Evolutionary conservation across 225 moss, liverwort and hornwort genomes (phyloP).

Genomic region (Bryoerythrophyllum caledonicum): DNA sequence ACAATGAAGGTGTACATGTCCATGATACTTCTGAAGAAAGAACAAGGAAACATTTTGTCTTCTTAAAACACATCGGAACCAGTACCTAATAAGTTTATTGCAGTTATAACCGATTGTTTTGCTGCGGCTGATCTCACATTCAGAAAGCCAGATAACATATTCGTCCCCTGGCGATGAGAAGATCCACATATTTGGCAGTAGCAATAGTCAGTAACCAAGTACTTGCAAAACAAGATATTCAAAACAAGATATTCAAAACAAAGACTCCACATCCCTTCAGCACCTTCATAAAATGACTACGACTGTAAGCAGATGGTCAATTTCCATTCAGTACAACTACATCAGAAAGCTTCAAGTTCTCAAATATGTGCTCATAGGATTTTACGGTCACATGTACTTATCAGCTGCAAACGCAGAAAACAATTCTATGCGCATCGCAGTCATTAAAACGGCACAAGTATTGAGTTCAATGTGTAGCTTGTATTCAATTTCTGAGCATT

Average conservation of each 20-base stretch:
- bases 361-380: background rate
- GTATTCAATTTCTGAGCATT: slow-evolving; percentile 1
- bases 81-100: slow-evolving; percentile 87
- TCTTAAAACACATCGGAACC: background rate
- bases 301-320: background rate
- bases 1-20: background rate
- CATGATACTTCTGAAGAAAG: slow-evolving; percentile 19
- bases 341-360: background rate
- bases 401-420: slow-evolving; percentile 12
- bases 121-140: slow-evolving; percentile 89
- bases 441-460: slow-evolving; percentile 10
- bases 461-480: background rate
- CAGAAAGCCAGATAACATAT: slow-evolving; percentile 92
- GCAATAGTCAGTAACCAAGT: slow-evolving; percentile 1
- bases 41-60: background rate
- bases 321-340: slow-evolving; percentile 7
- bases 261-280: slow-evolving; percentile 11
- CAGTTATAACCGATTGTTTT: slow-evolving; percentile 97
- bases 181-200: slow-evolving; percentile 19
- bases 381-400: background rate
- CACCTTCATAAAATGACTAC: background rate
- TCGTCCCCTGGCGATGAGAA: slow-evolving; percentile 72
- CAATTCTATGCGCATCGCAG: background rate
- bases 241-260: slow-evolving; percentile 15
- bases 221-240: slow-evolving; percentile 15